Percentiles rank a stretch among this genome's conserved stretches.
These are phyloP conservation scores for Termitomyces sp. DNA, from an alignment of 768 basidiomycete species.

Conservation along the genomic window DNA sequence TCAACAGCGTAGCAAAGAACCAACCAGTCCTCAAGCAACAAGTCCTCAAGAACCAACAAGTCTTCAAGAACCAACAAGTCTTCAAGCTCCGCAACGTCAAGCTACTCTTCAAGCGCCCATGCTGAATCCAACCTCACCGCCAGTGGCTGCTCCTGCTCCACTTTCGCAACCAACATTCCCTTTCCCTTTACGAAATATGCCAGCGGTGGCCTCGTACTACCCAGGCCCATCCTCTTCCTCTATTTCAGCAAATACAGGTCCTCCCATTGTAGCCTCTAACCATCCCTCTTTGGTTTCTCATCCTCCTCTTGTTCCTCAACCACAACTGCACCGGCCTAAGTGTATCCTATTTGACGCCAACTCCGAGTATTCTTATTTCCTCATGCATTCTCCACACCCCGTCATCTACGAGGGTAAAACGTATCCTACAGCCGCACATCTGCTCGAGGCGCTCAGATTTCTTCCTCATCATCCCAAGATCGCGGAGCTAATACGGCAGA, in stretches of 20 bases:
- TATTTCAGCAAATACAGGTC: background rate
- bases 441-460: conserved; percentile 76
- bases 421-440: conserved; percentile 69
- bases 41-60: background rate
- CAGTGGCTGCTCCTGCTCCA: background rate
- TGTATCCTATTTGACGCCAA: conserved; percentile 35
- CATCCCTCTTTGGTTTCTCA: background rate
- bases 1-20: background rate
- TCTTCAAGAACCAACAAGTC: background rate
- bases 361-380: conserved; percentile 38
- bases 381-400: conserved; percentile 61
- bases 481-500: conserved; percentile 50
- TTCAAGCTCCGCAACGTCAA: background rate
- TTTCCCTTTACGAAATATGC: background rate
- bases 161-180: background rate
- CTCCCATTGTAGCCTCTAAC: background rate
- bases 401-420: conserved; percentile 46
- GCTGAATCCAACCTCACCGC: background rate
- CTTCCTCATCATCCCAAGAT: conserved; percentile 32
- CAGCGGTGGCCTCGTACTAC: background rate
- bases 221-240: background rate
- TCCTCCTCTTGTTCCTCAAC: background rate
- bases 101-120: background rate
- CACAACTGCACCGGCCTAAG: background rate
- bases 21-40: background rate